Conservation (phyloP, 2,329 filamentous ascomycete genomes). For the Calonectria fujianensis region DNA sequence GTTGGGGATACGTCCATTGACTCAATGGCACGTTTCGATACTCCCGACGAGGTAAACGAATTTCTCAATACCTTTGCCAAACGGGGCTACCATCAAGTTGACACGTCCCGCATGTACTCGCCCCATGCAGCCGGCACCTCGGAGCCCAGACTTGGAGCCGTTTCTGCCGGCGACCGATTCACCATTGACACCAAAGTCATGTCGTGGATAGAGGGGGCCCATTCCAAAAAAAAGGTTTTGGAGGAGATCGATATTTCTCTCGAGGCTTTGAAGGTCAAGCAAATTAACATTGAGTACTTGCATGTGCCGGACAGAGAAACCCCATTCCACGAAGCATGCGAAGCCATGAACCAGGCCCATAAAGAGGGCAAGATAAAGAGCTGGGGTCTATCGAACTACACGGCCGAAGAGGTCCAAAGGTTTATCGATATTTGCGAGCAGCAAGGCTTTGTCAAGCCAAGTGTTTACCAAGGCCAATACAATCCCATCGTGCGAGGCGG, state of each 20-base stretch:
- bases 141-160: slow-evolving; percentile 58
- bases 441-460: slow-evolving; percentile 63
- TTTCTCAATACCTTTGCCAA: slow-evolving; percentile 46
- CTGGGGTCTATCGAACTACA: slow-evolving; percentile 69
- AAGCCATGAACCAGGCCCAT: slow-evolving; percentile 65
- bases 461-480: slow-evolving; percentile 69
- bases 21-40: slow-evolving; percentile 52
- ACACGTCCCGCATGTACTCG: slow-evolving; percentile 60
- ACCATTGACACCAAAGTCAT: slow-evolving; percentile 62
- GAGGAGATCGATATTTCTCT: slow-evolving; percentile 58
- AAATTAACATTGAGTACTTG: slow-evolving; percentile 50
- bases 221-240: slow-evolving; percentile 55
- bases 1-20: slow-evolving; percentile 51
- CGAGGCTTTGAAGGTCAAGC: slow-evolving; percentile 50
- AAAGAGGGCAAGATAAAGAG: slow-evolving; percentile 65
- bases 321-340: slow-evolving; percentile 62
- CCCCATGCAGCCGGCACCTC: slow-evolving; percentile 51
- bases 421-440: slow-evolving; percentile 65
- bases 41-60: slow-evolving; percentile 52
- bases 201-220: slow-evolving; percentile 51
- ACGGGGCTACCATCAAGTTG: slow-evolving; percentile 55
- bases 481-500: slow-evolving; percentile 64
- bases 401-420: slow-evolving; percentile 64
- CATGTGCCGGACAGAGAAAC: slow-evolving; percentile 62
- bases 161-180: slow-evolving; percentile 55